These are phyloP conservation scores for Casuarina glauca DNA, from an alignment of 306 rosid species.

Conservation along the genomic window DNA sequence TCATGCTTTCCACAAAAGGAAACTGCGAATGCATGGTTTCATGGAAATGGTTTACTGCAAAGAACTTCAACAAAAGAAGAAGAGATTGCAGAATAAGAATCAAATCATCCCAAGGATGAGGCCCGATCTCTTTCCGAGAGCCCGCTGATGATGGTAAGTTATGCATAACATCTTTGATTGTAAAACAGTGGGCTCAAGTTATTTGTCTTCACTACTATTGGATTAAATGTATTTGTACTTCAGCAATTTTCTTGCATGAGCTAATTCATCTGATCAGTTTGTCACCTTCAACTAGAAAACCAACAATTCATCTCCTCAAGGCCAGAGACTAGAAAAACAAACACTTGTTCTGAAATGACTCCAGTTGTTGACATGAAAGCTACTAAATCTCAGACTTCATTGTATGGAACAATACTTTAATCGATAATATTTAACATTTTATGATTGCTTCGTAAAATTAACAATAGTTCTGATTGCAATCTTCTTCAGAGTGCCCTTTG, in stretches of 20 bases:
- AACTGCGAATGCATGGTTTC: background rate
- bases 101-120: background rate
- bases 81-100: background rate
- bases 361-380: slow-evolving; percentile 6
- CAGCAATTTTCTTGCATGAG: background rate
- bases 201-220: background rate
- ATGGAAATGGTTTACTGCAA: background rate
- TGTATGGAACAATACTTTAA: too few species aligned
- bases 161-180: background rate
- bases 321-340: background rate
- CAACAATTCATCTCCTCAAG: background rate
- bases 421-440: too few species aligned
- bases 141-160: background rate
- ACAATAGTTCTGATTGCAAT: too few species aligned
- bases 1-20: background rate
- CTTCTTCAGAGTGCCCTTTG: too few species aligned
- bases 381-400: background rate
- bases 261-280: background rate
- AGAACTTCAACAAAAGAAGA: background rate
- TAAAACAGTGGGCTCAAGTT: slow-evolving; percentile 2
- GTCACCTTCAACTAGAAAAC: slow-evolving; percentile 10
- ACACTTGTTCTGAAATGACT: slow-evolving; percentile 8
- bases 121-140: background rate
- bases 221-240: background rate
- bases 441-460: too few species aligned